Base-by-base conservation (phyloP, 2,329 filamentous ascomycete genomes). In the Ophiognomonia clavigignenti-juglandacearum region DNA sequence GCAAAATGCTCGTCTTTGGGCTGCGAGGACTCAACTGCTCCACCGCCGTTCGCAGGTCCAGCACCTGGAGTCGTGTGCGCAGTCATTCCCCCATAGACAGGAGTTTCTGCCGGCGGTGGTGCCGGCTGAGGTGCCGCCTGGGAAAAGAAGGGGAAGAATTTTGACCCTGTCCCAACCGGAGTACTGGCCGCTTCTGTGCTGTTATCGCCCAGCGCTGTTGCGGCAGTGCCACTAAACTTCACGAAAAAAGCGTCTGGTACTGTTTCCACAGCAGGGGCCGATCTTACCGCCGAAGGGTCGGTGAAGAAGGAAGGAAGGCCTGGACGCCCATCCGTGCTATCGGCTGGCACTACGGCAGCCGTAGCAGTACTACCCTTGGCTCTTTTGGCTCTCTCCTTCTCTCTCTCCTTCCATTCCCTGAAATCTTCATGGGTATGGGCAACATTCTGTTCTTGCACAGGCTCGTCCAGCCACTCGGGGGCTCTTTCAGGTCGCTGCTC, bases 361-460 rank as follows among this genome's bases (percentile, higher is more conserved):
- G n/a, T n/a, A n/a, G n/a, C n/a, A n/a, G n/a, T n/a, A n/a, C n/a
- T n/a, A n/a, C n/a, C n/a, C n/a, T n/a, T n/a, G n/a, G n/a, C n/a
- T n/a, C n/a, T n/a, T n/a, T 61, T 62, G 31, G 56, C 63, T 48
- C 37, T 59, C 37, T 59, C 63, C 57, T 74, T 80, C 52, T 95
- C 95, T 54, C 77, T 78, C 57, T 95, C 88, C 75, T 96, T 96
- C 82, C 92, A 96, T 56, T 88, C 88, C 68, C 95, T 85, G 64
- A 96, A 95, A 56, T 96, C 91, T 60, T 95, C 90, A 59, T 88
- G 85, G 1, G 90, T 96, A 57, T 88, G 86, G 5, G 76, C 78
- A 57, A 85, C 80, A 29, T 78, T 71, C 57, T 85, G 81, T 43
- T 88, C 85, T 49, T 85, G 83, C 19, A 75, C 75, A 14, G 82